Base-by-base conservation (phyloP, 2,329 filamentous ascomycete genomes). In the Sclerotinia nivalis region DNA sequence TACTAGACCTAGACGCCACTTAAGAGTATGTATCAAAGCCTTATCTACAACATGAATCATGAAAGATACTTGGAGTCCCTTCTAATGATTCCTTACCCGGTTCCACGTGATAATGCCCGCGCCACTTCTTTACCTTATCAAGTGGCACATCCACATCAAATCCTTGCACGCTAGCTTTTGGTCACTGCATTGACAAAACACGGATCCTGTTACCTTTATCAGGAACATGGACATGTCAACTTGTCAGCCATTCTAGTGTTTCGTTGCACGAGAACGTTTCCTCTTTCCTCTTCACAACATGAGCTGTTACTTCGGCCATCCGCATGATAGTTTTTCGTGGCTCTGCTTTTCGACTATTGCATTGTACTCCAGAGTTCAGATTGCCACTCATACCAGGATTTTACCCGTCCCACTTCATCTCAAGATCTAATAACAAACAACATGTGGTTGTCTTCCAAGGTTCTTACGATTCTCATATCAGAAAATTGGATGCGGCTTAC, bases 321-420 rank as follows among this genome's bases (percentile, higher is more conserved):
- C 66, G 66, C 66, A 69, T 69, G 67, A 69, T 55, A 37, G 49
- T 34, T 40, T 59, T 69, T 65, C 58, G 67, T 69, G 59, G 59
- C 34, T 65, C 28, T 47, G 40, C 59, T 65, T 55, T 55, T 49
- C 22, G 31, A 45, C n/a, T 43, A 28, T 45, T 34, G 40, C 31
- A 43, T 47, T 60, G 66, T 65, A 31, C 60, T 50, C 3, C 31
- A 50, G n/a, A 59, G 20, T 22, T 20, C 45, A 49, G 45, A 49
- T 43, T 28, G n/a, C 59, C 37, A 56, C 43, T 40, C 62, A 45
- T 56, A n/a, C 13, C 20, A 34, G 49, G n/a, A 25, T 40, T 34
- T 50, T 34, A 37, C 20, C 47, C 28, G 40, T 58, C 25, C 25
- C 65, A 58, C 45, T 54, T 3, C 28, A 43, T 62, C 22, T 55